Conservation (phyloP, 106 monocot species). For the Allium sativum region DNA sequence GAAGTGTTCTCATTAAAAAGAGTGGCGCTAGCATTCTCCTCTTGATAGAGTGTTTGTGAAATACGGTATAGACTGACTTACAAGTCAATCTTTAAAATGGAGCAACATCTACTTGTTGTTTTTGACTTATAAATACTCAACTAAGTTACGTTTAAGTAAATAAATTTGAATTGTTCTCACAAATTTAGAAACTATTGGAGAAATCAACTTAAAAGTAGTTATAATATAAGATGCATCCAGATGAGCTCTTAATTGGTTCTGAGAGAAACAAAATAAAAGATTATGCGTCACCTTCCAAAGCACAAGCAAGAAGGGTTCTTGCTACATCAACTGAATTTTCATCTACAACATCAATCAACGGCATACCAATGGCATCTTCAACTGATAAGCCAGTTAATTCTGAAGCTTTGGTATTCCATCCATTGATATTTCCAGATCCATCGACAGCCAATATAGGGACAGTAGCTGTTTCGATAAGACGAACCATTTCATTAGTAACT, state of each 20-base stretch:
- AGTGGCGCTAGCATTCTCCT: too few species aligned
- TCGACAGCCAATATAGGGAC: conserved; percentile 87
- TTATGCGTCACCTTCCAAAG: conserved; percentile 53
- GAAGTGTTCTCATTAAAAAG: too few species aligned
- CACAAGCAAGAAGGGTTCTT: conserved; percentile 40
- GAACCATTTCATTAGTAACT: conserved; percentile 87
- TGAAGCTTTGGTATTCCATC: conserved; percentile 77
- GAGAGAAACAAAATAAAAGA: not conserved
- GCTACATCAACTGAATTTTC: conserved; percentile 52
- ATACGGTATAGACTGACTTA: too few species aligned
- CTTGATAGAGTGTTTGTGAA: too few species aligned
- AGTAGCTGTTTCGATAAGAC: conserved; percentile 83
- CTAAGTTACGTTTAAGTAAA: too few species aligned
- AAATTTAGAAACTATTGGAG: too few species aligned
- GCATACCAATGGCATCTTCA: conserved; percentile 64
- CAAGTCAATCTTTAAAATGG: too few species aligned
- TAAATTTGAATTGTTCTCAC: too few species aligned
- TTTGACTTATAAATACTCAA: too few species aligned
- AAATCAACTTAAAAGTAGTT: too few species aligned
- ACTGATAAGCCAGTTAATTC: conserved; percentile 69
- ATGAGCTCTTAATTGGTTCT: not conserved
- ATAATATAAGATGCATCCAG: too few species aligned
- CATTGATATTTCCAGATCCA: conserved; percentile 60
- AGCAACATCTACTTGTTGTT: too few species aligned
- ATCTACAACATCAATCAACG: conserved; percentile 45